phyloP scores from a whole-genome alignment of 176 grass and related monocot species.

The Carex cristatella region DNA sequence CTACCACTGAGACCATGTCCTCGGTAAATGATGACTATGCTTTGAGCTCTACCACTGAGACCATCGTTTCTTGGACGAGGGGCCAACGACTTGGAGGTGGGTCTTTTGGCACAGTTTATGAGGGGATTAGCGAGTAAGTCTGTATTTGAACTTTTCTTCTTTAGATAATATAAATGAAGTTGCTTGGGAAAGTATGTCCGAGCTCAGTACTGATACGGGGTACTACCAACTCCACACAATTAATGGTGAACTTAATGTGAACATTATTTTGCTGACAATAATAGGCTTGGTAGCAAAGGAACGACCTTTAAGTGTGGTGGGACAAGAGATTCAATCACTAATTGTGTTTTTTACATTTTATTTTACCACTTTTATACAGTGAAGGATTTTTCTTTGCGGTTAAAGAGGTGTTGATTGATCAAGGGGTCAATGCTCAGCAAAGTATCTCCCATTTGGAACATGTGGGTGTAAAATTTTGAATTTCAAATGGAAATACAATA shows the following conservation, averaged over 20 bases:
- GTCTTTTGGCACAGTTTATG: too few species aligned
- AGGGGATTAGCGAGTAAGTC: too few species aligned
- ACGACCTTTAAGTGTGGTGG: background rate
- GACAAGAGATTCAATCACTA: background rate
- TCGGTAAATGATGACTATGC: background rate
- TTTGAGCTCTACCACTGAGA: too few species aligned
- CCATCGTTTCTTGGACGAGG: too few species aligned
- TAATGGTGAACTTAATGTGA: background rate
- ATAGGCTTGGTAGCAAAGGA: constrained; percentile 1
- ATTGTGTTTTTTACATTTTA: constrained; percentile 16
- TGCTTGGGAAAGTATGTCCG: background rate
- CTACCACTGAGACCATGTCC: constrained; percentile 71
- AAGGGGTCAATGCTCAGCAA: constrained; percentile 68
- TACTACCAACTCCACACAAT: background rate
- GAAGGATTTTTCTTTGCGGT: constrained; percentile 96
- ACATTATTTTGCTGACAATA: background rate
- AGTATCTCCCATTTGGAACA: constrained; percentile 89
- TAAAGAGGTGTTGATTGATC: constrained; percentile 98
- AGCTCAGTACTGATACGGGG: background rate
- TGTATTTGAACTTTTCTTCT: too few species aligned
- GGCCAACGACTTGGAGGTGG: too few species aligned
- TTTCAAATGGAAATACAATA: background rate
- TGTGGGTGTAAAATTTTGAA: constrained; percentile 36
- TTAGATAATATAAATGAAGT: too few species aligned
- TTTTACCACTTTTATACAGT: constrained; percentile 34